Percentiles rank a stretch among this genome's conserved stretches.
Evolutionary conservation across 1,284 basidiomycete genomes (phyloP).

Genomic region (Puccinia horiana): DNA sequence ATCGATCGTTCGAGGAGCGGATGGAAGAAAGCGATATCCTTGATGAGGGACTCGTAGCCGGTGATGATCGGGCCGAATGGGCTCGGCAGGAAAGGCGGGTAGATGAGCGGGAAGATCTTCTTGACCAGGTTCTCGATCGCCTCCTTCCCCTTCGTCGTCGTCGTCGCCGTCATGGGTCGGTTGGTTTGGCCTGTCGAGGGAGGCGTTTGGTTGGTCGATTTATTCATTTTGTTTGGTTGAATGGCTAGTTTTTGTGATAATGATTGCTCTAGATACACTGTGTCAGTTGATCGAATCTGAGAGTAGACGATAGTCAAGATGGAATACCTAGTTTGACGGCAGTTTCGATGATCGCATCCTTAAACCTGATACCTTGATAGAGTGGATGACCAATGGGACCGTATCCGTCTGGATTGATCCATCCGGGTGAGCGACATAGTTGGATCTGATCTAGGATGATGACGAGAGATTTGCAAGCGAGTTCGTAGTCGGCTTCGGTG

Average conservation of each 20-base stretch:
- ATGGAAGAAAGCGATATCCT: background rate
- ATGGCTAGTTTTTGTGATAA: background rate
- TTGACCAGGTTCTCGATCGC: conserved; percentile 21
- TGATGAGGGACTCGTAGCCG: background rate
- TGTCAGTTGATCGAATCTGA: background rate
- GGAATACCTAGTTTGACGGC: conserved; percentile 25
- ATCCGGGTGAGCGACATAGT: background rate
- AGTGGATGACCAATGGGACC: conserved; percentile 2
- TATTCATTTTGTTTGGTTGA: background rate
- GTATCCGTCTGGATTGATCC: background rate
- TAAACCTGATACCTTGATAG: conserved; percentile 24
- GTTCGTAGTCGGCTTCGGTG: background rate
- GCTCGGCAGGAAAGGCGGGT: conserved; percentile 10
- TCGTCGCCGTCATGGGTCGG: background rate
- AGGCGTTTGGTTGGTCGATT: background rate
- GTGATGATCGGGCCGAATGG: conserved; percentile 18
- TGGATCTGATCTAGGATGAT: conserved; percentile 16
- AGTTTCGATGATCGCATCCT: conserved; percentile 31
- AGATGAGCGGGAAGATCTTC: conserved; percentile 29
- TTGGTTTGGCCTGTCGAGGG: background rate
- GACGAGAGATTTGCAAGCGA: conserved; percentile 26
- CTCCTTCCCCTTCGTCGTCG: background rate
- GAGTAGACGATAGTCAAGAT: background rate
- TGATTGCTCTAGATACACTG: background rate
- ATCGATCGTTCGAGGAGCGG: background rate